Evolutionary conservation across 768 basidiomycete species (phyloP), one percentile per base, ranked within the genome.

Genomic region (Boletus fagicola): DNA sequence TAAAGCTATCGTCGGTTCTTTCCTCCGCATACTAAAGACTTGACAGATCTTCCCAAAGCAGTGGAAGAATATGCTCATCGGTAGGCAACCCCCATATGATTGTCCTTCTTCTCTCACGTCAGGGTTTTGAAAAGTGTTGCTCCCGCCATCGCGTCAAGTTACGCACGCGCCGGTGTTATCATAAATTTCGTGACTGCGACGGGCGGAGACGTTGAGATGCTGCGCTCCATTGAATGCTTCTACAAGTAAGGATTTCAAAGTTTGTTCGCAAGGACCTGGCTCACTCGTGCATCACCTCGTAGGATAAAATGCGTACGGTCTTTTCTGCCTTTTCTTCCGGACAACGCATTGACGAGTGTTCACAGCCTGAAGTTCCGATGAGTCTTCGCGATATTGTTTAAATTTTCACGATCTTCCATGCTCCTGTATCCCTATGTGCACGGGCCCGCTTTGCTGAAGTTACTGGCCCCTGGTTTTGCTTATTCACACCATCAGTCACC

Each of bases 41-140:
- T 53, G 40, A 20, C 20, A 92, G 94, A 96, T 78, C 75, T 95
- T 58, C 93, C 92, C 48, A 92, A 92, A 75, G 93, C 89, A 47
- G 96, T 98, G 38, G 96, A 98, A 77, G 95, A 96, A 72, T 99
- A 99, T 71, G 91, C 94, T 26, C 93, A 94, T 68, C 88, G 96
- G 92, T 94, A 59, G 30, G 78, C 39, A 6, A 6, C 13, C 39
- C n/a, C 36, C 33, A 1, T 18, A 18, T 51, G 26, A 7, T 47
- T 30, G 11, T 53, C 18, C 44, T 36, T 31, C 24, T 16, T 51
- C 38, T 39, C 54, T 65, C 22, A 66, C 51, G 49, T 53, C 44
- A 56, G 39, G 52, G 11, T 30, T 56, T 50, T 9, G 47, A 4
- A 64, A 64, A 94, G 92, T 52, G 91, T 94, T 63, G 84, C 91